phyloP scores from a whole-genome alignment of 495 filamentous ascomycete genomes.

The Hypoxylon subgilvum region DNA sequence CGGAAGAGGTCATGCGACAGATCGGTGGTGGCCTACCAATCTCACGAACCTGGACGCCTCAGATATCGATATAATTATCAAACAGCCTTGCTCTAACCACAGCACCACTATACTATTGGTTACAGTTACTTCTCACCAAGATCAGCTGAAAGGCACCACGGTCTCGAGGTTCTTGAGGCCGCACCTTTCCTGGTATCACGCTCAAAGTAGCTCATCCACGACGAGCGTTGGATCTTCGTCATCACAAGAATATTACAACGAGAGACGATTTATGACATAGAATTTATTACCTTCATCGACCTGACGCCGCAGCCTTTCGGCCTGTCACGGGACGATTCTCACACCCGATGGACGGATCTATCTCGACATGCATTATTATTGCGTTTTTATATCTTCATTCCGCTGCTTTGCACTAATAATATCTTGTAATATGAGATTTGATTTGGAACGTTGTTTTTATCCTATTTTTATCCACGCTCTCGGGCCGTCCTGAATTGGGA shows the following conservation, averaged over 20 bases:
- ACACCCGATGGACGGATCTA: conserved; percentile 10
- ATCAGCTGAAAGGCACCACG: background rate
- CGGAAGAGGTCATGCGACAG: background rate
- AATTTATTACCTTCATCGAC: conserved; percentile 33
- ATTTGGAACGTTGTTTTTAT: conserved; percentile 35
- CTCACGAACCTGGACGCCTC: background rate
- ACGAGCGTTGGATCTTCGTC: conserved; percentile 32
- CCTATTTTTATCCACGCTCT: conserved; percentile 28
- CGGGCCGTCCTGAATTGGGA: conserved; percentile 34
- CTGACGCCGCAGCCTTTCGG: conserved; percentile 20
- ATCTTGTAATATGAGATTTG: conserved; percentile 43
- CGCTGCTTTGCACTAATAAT: conserved; percentile 30
- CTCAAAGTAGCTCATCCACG: conserved; percentile 5
- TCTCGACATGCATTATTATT: conserved; percentile 28
- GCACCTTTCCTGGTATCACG: background rate
- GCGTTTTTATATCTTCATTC: conserved; percentile 9
- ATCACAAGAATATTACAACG: conserved; percentile 32
- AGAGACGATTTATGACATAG: conserved; percentile 41
- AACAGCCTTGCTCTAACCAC: background rate
- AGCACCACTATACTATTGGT: background rate
- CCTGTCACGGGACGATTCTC: conserved; percentile 26
- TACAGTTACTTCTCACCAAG: background rate
- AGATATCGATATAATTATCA: background rate
- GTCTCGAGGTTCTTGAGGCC: conserved; percentile 1
- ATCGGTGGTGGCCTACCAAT: background rate